These are phyloP conservation scores for Mycocentrospora acerina DNA, from an alignment of 2,329 filamentous ascomycete species.

Conservation along the genomic window DNA sequence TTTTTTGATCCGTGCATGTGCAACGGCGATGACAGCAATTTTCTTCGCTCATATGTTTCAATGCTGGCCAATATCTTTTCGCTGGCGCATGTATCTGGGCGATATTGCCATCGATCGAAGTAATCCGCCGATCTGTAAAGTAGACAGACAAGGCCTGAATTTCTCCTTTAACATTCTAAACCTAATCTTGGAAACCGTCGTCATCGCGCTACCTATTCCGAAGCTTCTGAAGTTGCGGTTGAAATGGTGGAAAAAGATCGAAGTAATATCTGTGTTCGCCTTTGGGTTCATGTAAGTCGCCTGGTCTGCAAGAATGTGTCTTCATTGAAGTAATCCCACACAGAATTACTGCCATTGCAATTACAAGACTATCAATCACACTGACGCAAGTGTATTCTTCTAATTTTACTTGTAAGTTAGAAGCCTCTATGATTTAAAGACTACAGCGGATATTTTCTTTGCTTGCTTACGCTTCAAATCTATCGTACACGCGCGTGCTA, in stretches of 20 bases:
- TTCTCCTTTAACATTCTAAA: conserved; percentile 1
- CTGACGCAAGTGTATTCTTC: not conserved
- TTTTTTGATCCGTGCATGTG: not conserved
- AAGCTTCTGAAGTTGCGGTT: conserved; percentile 1
- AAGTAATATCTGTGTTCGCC: conserved; percentile 1
- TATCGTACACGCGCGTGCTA: not conserved
- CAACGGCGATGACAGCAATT: not conserved
- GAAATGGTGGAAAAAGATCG: conserved; percentile 1
- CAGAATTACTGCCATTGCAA: not conserved
- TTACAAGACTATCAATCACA: conserved; percentile 1
- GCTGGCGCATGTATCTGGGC: conserved; percentile 1
- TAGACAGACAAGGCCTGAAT: conserved; percentile 1
- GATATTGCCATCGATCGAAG: not conserved
- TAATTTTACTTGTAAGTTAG: conserved; percentile 1
- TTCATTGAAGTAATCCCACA: not conserved
- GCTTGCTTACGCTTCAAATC: not conserved
- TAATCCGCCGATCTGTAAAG: not conserved
- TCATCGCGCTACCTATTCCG: not conserved
- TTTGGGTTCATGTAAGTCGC: conserved; percentile 1
- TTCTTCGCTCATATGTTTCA: conserved; percentile 1
- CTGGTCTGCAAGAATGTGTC: not conserved
- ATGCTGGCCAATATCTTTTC: not conserved
- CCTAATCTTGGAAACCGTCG: not conserved
- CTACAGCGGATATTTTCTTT: too few relatives aligned
- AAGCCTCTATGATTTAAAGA: not conserved